These are phyloP conservation scores for Cutaneotrichosporon cavernicola DNA, from an alignment of 1,284 basidiomycete genomes.

Conservation along the genomic window DNA sequence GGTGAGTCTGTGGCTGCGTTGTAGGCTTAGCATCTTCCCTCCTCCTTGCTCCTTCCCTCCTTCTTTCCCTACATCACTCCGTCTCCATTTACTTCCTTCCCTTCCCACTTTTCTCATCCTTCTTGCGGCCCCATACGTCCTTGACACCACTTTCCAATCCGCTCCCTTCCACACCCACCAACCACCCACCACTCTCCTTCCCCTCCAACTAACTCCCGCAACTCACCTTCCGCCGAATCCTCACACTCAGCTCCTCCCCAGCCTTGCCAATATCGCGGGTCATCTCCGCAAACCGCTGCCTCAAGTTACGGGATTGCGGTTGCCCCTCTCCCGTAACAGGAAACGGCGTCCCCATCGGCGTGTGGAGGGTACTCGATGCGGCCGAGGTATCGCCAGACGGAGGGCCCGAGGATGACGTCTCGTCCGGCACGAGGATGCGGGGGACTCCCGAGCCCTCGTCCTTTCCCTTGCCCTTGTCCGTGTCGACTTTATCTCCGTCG, in stretches of 20 bases:
- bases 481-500: not conserved
- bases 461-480: not conserved
- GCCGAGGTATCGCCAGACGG: not conserved
- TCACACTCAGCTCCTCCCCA: constrained; percentile 41
- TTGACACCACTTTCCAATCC: not conserved
- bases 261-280: constrained; percentile 28
- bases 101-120: too few relatives aligned
- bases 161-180: not conserved
- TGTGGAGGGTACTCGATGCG: not conserved
- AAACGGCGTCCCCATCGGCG: constrained; percentile 1
- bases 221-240: constrained; percentile 42
- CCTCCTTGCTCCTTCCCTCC: not conserved
- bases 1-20: not conserved
- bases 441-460: not conserved
- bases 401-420: not conserved
- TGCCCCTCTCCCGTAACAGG: not conserved
- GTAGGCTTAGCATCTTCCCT: not conserved
- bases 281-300: constrained; percentile 19
- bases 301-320: not conserved
- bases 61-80: not conserved
- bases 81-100: too few relatives aligned
- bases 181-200: not conserved
- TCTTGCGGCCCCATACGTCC: too few relatives aligned
- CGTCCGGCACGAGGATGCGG: not conserved
- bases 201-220: too few relatives aligned